Percentiles rank a stretch among this genome's conserved stretches.
Evolutionary conservation across 2,329 filamentous ascomycete genomes (phyloP).

Genomic region (Plectosphaerella sp.): DNA sequence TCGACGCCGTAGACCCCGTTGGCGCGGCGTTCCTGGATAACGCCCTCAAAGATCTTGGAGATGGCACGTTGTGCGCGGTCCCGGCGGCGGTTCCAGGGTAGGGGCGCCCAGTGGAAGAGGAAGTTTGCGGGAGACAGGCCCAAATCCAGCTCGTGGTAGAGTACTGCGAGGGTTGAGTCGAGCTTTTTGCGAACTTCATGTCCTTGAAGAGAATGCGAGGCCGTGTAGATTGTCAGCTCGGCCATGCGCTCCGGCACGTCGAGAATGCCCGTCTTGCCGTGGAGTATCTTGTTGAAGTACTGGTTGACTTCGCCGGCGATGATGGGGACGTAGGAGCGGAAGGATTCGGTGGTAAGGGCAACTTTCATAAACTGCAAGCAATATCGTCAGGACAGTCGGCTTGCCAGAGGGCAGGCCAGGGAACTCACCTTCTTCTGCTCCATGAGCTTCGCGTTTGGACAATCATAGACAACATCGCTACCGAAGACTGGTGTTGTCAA

Average conservation of each 20-base stretch:
- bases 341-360: conserved; percentile 60
- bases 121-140: conserved; percentile 81
- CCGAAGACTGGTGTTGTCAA: conserved; percentile 61
- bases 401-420: too few species aligned
- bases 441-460: conserved; percentile 79
- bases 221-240: conserved; percentile 79
- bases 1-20: conserved; percentile 48
- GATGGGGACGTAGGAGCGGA: conserved; percentile 63
- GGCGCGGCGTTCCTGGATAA: conserved; percentile 60
- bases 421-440: conserved; percentile 66
- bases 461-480: conserved; percentile 77
- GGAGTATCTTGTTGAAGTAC: too few species aligned
- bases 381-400: conserved; percentile 4
- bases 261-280: conserved; percentile 41
- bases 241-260: conserved; percentile 65
- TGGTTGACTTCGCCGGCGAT: conserved; percentile 61
- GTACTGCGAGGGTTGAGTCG: conserved; percentile 64
- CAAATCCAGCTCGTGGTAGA: conserved; percentile 77
- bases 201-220: conserved; percentile 69
- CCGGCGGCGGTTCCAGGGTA: conserved; percentile 70
- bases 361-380: conserved; percentile 60
- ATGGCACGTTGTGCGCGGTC: conserved; percentile 69
- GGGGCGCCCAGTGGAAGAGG: conserved; percentile 71
- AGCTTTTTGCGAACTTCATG: conserved; percentile 70
- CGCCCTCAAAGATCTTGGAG: conserved; percentile 65